Base-by-base conservation (phyloP, 1,284 basidiomycete species). In the Boletus semigastroideus region DNA sequence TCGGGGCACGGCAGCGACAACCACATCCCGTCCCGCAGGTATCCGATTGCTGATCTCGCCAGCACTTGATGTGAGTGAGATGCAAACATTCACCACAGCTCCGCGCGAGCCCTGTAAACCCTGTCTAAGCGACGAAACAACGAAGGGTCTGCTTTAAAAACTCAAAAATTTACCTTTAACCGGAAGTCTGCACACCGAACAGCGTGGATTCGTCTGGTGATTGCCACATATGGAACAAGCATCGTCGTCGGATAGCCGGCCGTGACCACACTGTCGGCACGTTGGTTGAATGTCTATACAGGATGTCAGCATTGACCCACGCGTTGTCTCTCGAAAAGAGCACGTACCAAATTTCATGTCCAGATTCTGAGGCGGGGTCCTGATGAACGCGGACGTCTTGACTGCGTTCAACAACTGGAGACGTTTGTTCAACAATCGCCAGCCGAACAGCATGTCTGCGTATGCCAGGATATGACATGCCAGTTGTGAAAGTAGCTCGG, bases 111-210 rank as follows among this genome's bases (percentile, higher is more conserved):
- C 88, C 88, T 90, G 55, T 1, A 28, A 16, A 46, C 30, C 20
- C 16, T 54, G 22, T 31, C 28, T 37, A 33, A 19, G 28, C 25
- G 8, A 25, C 25, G 36, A 31, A 7, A 44, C 36, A 47, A n/a
- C 8, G 28, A 16, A 1, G 17, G 4, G 25, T 36, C 14, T 8
- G n/a, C 4, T n/a, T 46, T 14, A 39, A 7, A 45, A 17, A n/a
- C n/a, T n/a, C n/a, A n/a, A n/a, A 8, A 17, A 69, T 78, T 41
- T 58, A 85, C 90, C 90, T 78, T 83, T 88, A 52, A 91, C 83
- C 5, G 90, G 87, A 17, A 92, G 74, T 38, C 90, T 79, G 67
- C 91, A 93, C 31, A 91, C 78, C 0, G 86, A 79, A 63, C 90
- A 93, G 2, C 71, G 68, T 1, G 85, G 76, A 60, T 74, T 72